phyloP scores from a whole-genome alignment of 305 asterid genomes.

The Euphrasia arctica region DNA sequence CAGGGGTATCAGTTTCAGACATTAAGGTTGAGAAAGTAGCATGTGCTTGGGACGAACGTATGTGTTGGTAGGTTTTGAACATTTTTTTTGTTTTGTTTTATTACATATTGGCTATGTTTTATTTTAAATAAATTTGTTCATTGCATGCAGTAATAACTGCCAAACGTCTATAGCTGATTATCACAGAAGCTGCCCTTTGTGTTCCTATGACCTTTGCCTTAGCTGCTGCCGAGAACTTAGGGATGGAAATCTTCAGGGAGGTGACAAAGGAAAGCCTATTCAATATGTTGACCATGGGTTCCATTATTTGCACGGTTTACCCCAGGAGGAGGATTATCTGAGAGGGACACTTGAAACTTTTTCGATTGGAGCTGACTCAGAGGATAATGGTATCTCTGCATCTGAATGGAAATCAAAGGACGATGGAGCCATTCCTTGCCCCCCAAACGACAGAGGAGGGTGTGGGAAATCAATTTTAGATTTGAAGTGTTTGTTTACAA shows the following conservation, averaged over 20 bases:
- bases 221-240: conserved; percentile 63
- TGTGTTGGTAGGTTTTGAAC: conserved; percentile 51
- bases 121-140: conserved; percentile 2
- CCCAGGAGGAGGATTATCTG: neutral
- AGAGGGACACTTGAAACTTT: neutral
- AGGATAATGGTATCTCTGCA: conserved; percentile 15
- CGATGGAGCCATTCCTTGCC: conserved; percentile 50
- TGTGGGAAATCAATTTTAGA: conserved; percentile 40
- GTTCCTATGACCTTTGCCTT: conserved; percentile 71
- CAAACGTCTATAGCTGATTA: conserved; percentile 57
- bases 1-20: conserved; percentile 45
- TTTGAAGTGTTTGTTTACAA: conserved; percentile 32
- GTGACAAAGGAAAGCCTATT: conserved; percentile 32
- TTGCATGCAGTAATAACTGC: conserved; percentile 58
- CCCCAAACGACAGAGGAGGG: conserved; percentile 42
- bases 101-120: conserved; percentile 2
- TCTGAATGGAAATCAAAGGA: conserved; percentile 40
- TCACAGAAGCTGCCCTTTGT: conserved; percentile 58
- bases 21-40: conserved; percentile 26
- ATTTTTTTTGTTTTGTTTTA: neutral
- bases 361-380: neutral
- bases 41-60: conserved; percentile 37
- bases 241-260: conserved; percentile 44
- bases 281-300: conserved; percentile 39
- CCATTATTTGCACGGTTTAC: conserved; percentile 48